Percentiles rank a stretch among this genome's conserved stretches.
phyloP scores from a whole-genome alignment of 441 rosid species.

The Croton laevigatus region DNA sequence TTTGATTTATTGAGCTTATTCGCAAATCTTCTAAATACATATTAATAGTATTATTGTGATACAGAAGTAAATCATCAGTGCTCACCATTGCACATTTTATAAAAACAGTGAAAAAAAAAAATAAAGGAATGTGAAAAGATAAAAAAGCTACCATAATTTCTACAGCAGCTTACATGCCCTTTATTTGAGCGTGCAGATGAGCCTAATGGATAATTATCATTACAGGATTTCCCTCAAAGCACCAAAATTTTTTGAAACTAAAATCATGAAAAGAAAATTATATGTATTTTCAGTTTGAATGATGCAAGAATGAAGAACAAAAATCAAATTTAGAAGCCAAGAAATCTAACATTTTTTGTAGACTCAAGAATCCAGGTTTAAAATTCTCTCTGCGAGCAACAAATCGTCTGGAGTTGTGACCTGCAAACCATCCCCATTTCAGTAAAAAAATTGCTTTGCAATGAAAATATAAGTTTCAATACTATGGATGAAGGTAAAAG shows the following conservation, averaged over 20 bases:
- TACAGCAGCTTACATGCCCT: not conserved
- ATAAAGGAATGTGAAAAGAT: not conserved
- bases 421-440: slow-evolving; percentile 31
- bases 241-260: not conserved
- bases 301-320: not conserved
- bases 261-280: not conserved
- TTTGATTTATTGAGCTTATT: too few relatives aligned
- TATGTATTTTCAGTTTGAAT: not conserved
- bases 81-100: not conserved
- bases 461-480: not conserved
- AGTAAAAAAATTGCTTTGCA: not conserved
- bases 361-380: slow-evolving; percentile 35
- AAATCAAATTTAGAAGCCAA: not conserved
- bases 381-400: slow-evolving; percentile 83
- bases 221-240: too few relatives aligned
- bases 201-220: too few relatives aligned
- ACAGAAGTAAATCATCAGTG: not conserved
- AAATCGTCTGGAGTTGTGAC: slow-evolving; percentile 93
- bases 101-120: not conserved
- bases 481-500: not conserved
- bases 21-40: too few relatives aligned
- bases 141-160: not conserved
- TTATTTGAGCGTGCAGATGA: too few relatives aligned
- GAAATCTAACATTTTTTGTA: slow-evolving; percentile 3
- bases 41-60: too few relatives aligned